A percentile compares a stretch with the other conserved stretches of the same genome.
These are phyloP conservation scores for Maudiozyma barnettii DNA, from an alignment of 805 yeast species.

Conservation along the genomic window DNA sequence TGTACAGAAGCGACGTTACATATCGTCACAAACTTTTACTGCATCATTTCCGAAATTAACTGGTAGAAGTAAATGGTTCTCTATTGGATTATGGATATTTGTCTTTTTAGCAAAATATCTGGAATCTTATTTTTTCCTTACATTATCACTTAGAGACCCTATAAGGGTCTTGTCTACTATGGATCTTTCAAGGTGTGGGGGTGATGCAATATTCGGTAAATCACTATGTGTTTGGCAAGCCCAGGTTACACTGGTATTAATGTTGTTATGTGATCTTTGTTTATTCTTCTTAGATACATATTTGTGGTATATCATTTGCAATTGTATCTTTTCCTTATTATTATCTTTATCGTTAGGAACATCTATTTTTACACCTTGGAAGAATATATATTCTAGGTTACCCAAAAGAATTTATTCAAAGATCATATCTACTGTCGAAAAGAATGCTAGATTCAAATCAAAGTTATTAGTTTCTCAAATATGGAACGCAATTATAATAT, in stretches of 20 bases:
- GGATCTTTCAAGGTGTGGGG: slow-evolving; percentile 47
- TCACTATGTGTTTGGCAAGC: slow-evolving; percentile 50
- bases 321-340: slow-evolving; percentile 61
- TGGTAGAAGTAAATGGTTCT: slow-evolving; percentile 49
- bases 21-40: slow-evolving; percentile 51
- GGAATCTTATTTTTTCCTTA: slow-evolving; percentile 72
- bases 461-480: slow-evolving; percentile 55
- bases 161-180: slow-evolving; percentile 56
- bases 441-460: slow-evolving; percentile 39
- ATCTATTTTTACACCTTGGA: slow-evolving; percentile 86
- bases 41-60: slow-evolving; percentile 44
- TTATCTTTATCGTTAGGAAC: slow-evolving; percentile 67
- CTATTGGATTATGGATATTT: slow-evolving; percentile 59
- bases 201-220: slow-evolving; percentile 48
- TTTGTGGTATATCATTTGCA: slow-evolving; percentile 78
- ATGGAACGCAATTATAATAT: slow-evolving; percentile 78
- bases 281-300: slow-evolving; percentile 75
- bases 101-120: slow-evolving; percentile 59
- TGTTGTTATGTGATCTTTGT: slow-evolving; percentile 52
- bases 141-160: slow-evolving; percentile 65
- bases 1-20: slow-evolving; percentile 32
- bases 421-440: slow-evolving; percentile 43
- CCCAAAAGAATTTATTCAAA: slow-evolving; percentile 72
- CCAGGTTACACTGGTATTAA: slow-evolving; percentile 40
- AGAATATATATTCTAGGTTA: slow-evolving; percentile 62